Percentiles rank a stretch among this genome's conserved stretches.
Evolutionary conservation across 768 basidiomycete species (phyloP).

Genomic region (Macrolepiota albuminosa): DNA sequence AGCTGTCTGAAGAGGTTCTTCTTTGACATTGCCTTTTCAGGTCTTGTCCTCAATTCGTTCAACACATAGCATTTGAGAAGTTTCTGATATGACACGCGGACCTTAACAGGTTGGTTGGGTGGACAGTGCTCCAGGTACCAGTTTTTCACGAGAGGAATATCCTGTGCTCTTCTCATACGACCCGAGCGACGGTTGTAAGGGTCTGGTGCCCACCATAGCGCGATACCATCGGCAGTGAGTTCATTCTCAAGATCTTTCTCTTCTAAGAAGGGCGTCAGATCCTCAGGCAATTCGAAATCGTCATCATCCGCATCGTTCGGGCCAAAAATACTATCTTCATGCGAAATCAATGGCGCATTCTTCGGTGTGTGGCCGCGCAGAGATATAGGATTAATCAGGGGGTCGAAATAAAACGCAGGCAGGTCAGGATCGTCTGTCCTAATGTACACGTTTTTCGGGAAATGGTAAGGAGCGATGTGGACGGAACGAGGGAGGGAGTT

Average conservation of each 20-base stretch:
- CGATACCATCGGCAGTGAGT: constrained; percentile 93
- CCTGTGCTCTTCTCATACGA: constrained; percentile 90
- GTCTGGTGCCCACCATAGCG: constrained; percentile 97
- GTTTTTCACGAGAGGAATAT: constrained; percentile 93
- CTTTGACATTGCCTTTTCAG: constrained; percentile 97
- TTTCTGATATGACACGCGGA: constrained; percentile 99
- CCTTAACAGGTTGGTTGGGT: constrained; percentile 93
- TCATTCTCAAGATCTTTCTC: constrained; percentile 82
- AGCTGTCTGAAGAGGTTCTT: constrained; percentile 94
- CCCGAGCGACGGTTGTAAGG: constrained; percentile 93
- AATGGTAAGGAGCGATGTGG: constrained; percentile 86
- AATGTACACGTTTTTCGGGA: constrained; percentile 97
- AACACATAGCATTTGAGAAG: constrained; percentile 92
- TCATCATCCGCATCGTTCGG: constrained; percentile 83
- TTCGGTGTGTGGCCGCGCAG: constrained; percentile 82
- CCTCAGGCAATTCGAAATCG: constrained; percentile 80
- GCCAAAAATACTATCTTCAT: constrained; percentile 92
- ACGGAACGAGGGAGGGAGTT: constrained; percentile 97
- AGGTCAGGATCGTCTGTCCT: constrained; percentile 99
- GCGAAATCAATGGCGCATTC: constrained; percentile 75
- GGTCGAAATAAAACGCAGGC: constrained; percentile 98
- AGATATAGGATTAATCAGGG: constrained; percentile 96
- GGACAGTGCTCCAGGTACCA: constrained; percentile 99
- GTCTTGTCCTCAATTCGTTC: constrained; percentile 84
- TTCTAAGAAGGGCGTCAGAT: constrained; percentile 74